Conservation (phyloP, 176 grass and related monocot species). For the Lolium perenne region DNA sequence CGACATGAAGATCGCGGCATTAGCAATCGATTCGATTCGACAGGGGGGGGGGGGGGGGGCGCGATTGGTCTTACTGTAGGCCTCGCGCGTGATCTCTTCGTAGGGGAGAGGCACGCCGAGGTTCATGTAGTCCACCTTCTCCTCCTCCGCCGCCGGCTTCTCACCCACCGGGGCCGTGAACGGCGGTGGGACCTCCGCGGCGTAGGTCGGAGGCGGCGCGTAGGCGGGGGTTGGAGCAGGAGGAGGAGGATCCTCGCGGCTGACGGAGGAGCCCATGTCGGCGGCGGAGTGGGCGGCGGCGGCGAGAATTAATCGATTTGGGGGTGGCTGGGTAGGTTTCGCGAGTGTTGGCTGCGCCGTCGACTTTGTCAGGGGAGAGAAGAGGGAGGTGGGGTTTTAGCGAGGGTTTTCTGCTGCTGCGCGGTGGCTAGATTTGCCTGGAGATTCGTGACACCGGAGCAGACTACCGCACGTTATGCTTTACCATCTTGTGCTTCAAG, state of each 20-base stretch:
- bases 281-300: neutral
- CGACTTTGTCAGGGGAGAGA: neutral
- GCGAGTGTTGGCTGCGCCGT: conserved; percentile 32
- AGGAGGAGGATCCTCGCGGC: conserved; percentile 36
- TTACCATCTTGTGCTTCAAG: conserved; percentile 13
- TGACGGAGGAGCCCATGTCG: conserved; percentile 50
- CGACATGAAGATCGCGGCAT: conserved; percentile 14
- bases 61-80: conserved; percentile 51
- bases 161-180: conserved; percentile 9
- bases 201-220: conserved; percentile 8
- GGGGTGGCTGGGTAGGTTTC: neutral
- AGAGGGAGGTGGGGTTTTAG: conserved; percentile 43
- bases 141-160: conserved; percentile 44
- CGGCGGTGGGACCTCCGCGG: neutral
- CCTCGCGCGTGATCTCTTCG: conserved; percentile 68
- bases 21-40: conserved; percentile 24
- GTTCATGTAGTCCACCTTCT: conserved; percentile 80
- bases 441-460: neutral
- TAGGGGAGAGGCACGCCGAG: conserved; percentile 72
- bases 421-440: neutral
- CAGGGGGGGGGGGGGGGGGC: neutral
- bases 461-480: neutral
- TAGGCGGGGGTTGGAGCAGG: conserved; percentile 7
- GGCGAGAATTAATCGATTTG: conserved; percentile 34
- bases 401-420: conserved; percentile 47